Evolutionary conservation across 805 yeast species (phyloP).

Genomic region (Ogataea polymorpha): DNA sequence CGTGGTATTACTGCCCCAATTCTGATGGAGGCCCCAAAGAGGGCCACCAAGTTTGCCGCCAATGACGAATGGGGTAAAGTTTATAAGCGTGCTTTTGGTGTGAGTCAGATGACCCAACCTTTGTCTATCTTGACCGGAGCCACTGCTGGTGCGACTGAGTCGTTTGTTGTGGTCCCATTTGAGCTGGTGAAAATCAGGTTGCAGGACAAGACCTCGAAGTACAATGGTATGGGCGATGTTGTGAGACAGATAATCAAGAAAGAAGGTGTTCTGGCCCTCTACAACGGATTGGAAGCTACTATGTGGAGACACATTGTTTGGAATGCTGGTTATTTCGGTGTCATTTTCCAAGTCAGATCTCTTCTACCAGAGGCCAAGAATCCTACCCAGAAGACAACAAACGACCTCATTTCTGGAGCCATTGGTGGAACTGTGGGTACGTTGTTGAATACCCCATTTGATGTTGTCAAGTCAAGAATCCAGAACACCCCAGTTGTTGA

Average conservation of each 20-base stretch:
- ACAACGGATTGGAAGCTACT: constrained; percentile 95
- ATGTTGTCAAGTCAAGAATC: constrained; percentile 94
- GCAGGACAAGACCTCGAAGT: constrained; percentile 82
- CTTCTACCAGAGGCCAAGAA: constrained; percentile 75
- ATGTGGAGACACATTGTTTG: constrained; percentile 95
- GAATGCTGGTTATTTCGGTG: constrained; percentile 98
- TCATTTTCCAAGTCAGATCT: constrained; percentile 80
- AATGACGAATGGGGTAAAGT: constrained; percentile 94
- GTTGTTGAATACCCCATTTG: constrained; percentile 92
- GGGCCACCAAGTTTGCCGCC: constrained; percentile 98
- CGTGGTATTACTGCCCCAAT: constrained; percentile 96
- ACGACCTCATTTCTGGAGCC: constrained; percentile 88
- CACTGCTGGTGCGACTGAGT: constrained; percentile 96
- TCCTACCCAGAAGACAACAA: constrained; percentile 70
- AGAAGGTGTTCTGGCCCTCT: constrained; percentile 80
- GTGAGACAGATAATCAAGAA: constrained; percentile 63
- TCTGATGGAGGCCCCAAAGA: constrained; percentile 98
- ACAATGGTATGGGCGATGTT: constrained; percentile 82
- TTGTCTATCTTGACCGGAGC: constrained; percentile 93
- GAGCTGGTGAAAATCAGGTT: constrained; percentile 93
- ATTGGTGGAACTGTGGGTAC: constrained; percentile 98
- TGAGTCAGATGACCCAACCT: constrained; percentile 68
- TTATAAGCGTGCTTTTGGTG: constrained; percentile 69
- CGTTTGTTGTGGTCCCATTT: constrained; percentile 96
- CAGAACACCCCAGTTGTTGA: constrained; percentile 66